phyloP scores from a whole-genome alignment of 148 eudicot genomes.

The Rheum nobile region DNA sequence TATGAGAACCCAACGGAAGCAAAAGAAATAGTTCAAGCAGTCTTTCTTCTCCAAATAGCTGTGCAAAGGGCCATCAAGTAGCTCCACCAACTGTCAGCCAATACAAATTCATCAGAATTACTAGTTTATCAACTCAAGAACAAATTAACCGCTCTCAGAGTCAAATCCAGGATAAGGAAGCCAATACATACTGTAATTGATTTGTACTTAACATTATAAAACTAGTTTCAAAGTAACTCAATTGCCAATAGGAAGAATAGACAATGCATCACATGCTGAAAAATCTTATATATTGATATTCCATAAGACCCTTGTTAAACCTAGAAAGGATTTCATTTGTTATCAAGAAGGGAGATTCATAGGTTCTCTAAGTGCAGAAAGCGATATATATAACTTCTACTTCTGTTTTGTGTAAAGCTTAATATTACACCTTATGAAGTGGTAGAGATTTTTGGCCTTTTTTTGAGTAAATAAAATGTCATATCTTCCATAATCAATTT shows the following conservation, averaged over 20 bases:
- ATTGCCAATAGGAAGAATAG: not conserved
- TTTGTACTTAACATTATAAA: no score
- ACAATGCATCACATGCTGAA: not conserved
- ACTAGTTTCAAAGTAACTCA: not conserved
- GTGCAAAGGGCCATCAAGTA: slow-evolving; percentile 70
- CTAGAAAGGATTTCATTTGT: not conserved
- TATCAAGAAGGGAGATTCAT: not conserved
- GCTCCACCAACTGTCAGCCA: slow-evolving; percentile 69
- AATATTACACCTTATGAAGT: no score
- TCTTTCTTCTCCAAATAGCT: slow-evolving; percentile 73
- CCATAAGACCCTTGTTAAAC: not conserved
- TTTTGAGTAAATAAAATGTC: no score
- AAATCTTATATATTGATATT: not conserved
- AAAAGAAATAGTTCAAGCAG: slow-evolving; percentile 94
- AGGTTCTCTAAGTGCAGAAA: not conserved
- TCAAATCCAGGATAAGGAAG: no score
- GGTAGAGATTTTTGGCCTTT: no score
- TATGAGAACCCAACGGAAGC: slow-evolving; percentile 96
- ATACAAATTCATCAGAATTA: not conserved
- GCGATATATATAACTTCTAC: no score
- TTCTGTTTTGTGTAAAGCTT: no score
- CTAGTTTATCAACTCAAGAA: not conserved
- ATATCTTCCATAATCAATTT: no score
- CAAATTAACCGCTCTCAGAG: no score
- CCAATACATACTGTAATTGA: no score